Base-by-base conservation (phyloP, 805 yeast genomes). In the Metschnikowia dekortorum region DNA sequence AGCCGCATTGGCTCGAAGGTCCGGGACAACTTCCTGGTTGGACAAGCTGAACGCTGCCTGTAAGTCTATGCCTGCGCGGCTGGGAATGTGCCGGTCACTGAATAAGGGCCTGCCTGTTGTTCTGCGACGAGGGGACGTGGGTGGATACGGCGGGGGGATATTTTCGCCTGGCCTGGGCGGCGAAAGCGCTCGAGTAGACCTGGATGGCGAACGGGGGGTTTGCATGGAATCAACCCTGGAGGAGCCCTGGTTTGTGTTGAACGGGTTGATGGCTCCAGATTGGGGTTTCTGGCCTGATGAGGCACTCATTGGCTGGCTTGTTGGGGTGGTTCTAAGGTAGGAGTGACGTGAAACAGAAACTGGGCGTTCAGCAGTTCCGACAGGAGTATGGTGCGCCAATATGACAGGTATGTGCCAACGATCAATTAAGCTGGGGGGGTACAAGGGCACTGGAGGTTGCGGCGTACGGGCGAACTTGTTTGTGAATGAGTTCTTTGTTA, bases 1-100 rank as follows among this genome's bases (percentile, higher is more conserved):
- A 11, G 33, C 14, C 10, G 46, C 46, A 48, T 63, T 59, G 11
- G 48, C 53, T 34, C 70, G 53, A 34, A 68, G 56, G 41, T 69
- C 69, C 1, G 75, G 74, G 14, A 68, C 16, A 64, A 78, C 61
- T 14, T 72, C 79, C 50, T 74, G 79, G 46, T 69, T 68, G 26
- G 75, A 76, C 45, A 83, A 68, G 51, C 83, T 79, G 64, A 83
- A 85, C 7, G 96, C 96, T 0, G 97, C 89, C 61, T 89, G 94
- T 13, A 92, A 71, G 60, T 89, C 95, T 28, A 89, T 80, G 0
- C 96, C 96, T 1, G 88, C 83, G 44, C 99, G 70, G 53, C 81
- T 83, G 5, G 99, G 99, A 29, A 94, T 88, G 65, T 83, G 89
- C 49, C 98, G 73, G 66, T 91, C 99, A 54, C 87, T 83, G 67